phyloP scores from a whole-genome alignment of 2,329 filamentous ascomycete genomes.

The Fusarium illudens region DNA sequence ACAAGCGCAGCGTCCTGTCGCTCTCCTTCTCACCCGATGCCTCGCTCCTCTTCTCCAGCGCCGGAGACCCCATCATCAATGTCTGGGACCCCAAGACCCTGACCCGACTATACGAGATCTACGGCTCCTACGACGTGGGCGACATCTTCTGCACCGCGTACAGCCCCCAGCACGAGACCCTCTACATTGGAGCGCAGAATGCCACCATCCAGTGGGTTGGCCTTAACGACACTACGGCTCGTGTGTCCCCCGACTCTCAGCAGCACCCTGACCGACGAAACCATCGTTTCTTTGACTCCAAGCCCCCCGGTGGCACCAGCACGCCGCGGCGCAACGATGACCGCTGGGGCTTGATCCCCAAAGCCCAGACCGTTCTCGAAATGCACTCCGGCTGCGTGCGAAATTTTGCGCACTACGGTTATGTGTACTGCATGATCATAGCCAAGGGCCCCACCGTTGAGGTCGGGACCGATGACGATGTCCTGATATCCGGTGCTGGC shows the following conservation, averaged over 20 bases:
- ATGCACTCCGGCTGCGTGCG: constrained; percentile 82
- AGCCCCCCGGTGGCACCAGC: constrained; percentile 80
- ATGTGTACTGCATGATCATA: constrained; percentile 95
- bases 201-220: constrained; percentile 94
- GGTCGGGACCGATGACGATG: constrained; percentile 77
- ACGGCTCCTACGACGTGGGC: constrained; percentile 92
- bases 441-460: constrained; percentile 73
- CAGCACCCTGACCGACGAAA: constrained; percentile 79
- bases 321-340: constrained; percentile 76
- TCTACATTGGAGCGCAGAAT: constrained; percentile 94
- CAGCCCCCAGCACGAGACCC: constrained; percentile 78
- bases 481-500: constrained; percentile 89
- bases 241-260: constrained; percentile 68
- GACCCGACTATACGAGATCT: constrained; percentile 84
- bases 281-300: constrained; percentile 93
- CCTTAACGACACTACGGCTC: constrained; percentile 69
- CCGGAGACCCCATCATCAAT: constrained; percentile 92
- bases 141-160: constrained; percentile 97
- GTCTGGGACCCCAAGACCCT: constrained; percentile 87
- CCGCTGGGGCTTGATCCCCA: constrained; percentile 63
- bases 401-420: constrained; percentile 94
- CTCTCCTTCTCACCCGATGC: constrained; percentile 81
- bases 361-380: constrained; percentile 70
- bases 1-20: constrained; percentile 89
- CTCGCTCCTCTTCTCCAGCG: constrained; percentile 85